Percentiles rank a stretch among this genome's conserved stretches.
These are phyloP conservation scores for Termitomyces sp. DNA, from an alignment of 768 basidiomycete genomes.

Conservation along the genomic window DNA sequence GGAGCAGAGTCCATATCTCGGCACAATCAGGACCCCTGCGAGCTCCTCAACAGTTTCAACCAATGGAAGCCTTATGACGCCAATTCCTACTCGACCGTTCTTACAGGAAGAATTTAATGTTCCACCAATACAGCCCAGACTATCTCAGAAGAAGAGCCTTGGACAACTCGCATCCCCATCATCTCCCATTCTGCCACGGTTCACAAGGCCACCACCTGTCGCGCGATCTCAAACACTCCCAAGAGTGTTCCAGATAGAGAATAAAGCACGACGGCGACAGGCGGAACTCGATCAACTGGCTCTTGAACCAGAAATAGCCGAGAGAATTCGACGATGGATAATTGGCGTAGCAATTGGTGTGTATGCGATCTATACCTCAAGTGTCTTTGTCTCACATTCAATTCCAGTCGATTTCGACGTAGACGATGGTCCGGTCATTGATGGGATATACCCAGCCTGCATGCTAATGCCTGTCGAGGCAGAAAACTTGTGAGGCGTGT, in stretches of 20 bases:
- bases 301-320: conserved; percentile 41
- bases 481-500: conserved; percentile 74
- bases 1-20: conserved; percentile 22
- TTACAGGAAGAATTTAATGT: conserved; percentile 13
- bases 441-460: conserved; percentile 65
- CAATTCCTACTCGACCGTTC: conserved; percentile 13
- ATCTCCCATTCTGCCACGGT: conserved; percentile 17
- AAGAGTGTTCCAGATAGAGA: conserved; percentile 27
- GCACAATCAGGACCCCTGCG: conserved; percentile 15
- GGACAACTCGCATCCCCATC: conserved; percentile 20
- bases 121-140: conserved; percentile 9
- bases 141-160: conserved; percentile 17
- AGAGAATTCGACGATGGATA: conserved; percentile 60
- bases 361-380: conserved; percentile 13
- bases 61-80: conserved; percentile 14
- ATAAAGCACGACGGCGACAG: conserved; percentile 23
- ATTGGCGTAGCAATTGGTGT: conserved; percentile 61
- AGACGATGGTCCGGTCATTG: conserved; percentile 78
- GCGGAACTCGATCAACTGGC: conserved; percentile 36
- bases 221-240: conserved; percentile 46
- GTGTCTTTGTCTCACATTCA: background rate
- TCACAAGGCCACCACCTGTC: conserved; percentile 17
- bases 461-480: conserved; percentile 58
- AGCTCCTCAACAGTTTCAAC: conserved; percentile 20
- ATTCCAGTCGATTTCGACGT: conserved; percentile 79